Conservation (phyloP, 75 land plant genomes). For the Sequoiadendron giganteum region DNA sequence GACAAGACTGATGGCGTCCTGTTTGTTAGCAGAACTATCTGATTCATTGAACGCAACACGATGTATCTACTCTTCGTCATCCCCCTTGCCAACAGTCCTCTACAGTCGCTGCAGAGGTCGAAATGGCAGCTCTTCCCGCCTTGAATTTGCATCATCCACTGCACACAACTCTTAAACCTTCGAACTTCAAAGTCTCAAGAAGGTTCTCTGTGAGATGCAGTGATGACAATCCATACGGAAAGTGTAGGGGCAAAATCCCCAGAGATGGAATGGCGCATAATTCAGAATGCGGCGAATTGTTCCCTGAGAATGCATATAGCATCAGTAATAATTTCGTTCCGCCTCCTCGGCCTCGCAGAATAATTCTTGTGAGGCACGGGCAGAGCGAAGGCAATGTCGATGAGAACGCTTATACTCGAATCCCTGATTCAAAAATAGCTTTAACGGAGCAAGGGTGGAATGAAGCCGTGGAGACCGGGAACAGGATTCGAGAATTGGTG, state of each 20-base stretch:
- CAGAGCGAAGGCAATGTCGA: slow-evolving; percentile 88
- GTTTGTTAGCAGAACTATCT: not conserved
- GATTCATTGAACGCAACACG: not conserved
- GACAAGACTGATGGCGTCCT: not conserved
- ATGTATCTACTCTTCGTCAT: not conserved
- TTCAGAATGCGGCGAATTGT: not conserved
- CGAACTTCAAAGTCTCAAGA: not conserved
- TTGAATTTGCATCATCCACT: not conserved
- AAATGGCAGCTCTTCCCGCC: not conserved
- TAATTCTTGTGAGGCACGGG: slow-evolving; percentile 81
- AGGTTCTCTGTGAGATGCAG: not conserved
- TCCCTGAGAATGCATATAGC: not conserved
- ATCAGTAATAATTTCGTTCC: not conserved
- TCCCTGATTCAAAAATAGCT: slow-evolving; percentile 66
- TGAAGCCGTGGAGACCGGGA: slow-evolving; percentile 61
- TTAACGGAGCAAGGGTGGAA: slow-evolving; percentile 89
- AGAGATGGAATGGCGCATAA: not conserved
- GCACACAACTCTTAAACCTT: not conserved
- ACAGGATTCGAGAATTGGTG: slow-evolving; percentile 73
- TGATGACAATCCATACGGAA: not conserved
- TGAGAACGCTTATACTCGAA: slow-evolving; percentile 64
- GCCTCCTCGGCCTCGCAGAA: slow-evolving; percentile 74
- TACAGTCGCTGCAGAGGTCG: not conserved
- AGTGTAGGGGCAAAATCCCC: not conserved
- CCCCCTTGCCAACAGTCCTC: not conserved